These are phyloP conservation scores for Chlamydomonas asymmetrica DNA, from an alignment of 139 green algal genomes.

Conservation along the genomic window DNA sequence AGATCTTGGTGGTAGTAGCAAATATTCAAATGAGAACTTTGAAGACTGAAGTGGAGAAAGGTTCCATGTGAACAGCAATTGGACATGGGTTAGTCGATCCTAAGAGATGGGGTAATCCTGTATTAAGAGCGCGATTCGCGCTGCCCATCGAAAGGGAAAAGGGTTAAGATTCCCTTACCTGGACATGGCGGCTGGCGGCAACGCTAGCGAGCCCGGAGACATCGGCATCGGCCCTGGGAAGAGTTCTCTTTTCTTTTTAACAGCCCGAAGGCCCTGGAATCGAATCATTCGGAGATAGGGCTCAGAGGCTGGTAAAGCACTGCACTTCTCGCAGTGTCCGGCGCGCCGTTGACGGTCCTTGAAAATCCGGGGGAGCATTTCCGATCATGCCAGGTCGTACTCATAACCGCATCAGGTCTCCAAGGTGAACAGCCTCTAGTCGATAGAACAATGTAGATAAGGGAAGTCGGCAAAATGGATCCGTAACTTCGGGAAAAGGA, in stretches of 20 bases:
- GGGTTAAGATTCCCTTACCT: conserved; percentile 93
- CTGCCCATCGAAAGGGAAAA: conserved; percentile 89
- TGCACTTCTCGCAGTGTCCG: conserved; percentile 83
- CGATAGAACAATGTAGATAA: conserved; percentile 96
- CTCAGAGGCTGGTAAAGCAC: conserved; percentile 85
- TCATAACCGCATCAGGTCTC: conserved; percentile 97
- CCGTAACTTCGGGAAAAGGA: conserved; percentile 96
- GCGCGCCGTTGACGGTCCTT: conserved; percentile 83
- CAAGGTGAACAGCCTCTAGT: conserved; percentile 96
- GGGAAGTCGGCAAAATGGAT: conserved; percentile 96
- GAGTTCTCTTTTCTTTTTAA: conserved; percentile 98
- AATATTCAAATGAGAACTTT: conserved; percentile 95
- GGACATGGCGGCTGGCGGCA: conserved; percentile 82
- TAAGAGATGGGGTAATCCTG: conserved; percentile 87
- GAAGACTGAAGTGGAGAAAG: conserved; percentile 91
- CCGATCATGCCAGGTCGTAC: conserved; percentile 83
- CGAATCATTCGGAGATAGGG: conserved; percentile 88
- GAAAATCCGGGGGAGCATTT: conserved; percentile 84
- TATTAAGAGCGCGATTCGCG: conserved; percentile 79
- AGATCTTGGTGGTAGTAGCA: conserved; percentile 96
- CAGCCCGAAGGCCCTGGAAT: conserved; percentile 85
- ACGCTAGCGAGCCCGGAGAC: conserved; percentile 85
- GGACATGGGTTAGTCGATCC: conserved; percentile 93
- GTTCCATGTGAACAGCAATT: conserved; percentile 96
- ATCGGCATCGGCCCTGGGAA: conserved; percentile 81